Evolutionary conservation across 164 flowering plant species (phyloP).

Genomic region (Nymphaea colorata): DNA sequence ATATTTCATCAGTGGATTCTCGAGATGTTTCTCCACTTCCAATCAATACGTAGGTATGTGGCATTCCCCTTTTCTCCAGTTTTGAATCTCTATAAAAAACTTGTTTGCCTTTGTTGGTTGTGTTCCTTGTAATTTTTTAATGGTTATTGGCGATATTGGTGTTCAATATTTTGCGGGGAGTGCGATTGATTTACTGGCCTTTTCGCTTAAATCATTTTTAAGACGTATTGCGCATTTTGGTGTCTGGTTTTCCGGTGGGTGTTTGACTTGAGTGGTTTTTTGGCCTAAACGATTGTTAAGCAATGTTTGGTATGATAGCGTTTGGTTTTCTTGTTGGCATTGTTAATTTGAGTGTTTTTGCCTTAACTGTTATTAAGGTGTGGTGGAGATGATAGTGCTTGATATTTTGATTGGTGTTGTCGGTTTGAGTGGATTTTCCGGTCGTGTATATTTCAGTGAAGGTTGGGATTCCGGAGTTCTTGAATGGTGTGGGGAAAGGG

Average conservation of each 20-base stretch:
- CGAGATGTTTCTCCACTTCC: not conserved
- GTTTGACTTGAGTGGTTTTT: too few species aligned
- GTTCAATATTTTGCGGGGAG: too few species aligned
- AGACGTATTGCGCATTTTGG: too few species aligned
- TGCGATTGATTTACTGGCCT: too few species aligned
- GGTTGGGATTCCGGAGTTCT: conserved; percentile 84
- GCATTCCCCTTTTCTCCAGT: not conserved
- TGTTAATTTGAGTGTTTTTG: too few species aligned
- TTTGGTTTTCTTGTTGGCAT: too few species aligned
- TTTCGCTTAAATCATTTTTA: too few species aligned
- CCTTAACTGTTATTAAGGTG: too few species aligned
- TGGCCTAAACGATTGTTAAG: too few species aligned
- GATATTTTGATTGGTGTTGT: not conserved
- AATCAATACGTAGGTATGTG: conserved; percentile 6
- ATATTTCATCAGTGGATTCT: not conserved
- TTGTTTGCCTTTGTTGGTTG: not conserved
- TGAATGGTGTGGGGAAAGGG: conserved; percentile 74
- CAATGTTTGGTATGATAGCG: too few species aligned
- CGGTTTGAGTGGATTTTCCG: not conserved
- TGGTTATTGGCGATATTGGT: not conserved
- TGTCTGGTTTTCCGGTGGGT: too few species aligned
- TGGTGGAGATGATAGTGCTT: not conserved
- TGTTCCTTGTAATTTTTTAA: not conserved
- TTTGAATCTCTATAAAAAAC: not conserved
- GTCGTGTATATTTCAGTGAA: conserved; percentile 39